Conservation (phyloP, 1,284 basidiomycete genomes). For the Trichosporon asahii region DNA sequence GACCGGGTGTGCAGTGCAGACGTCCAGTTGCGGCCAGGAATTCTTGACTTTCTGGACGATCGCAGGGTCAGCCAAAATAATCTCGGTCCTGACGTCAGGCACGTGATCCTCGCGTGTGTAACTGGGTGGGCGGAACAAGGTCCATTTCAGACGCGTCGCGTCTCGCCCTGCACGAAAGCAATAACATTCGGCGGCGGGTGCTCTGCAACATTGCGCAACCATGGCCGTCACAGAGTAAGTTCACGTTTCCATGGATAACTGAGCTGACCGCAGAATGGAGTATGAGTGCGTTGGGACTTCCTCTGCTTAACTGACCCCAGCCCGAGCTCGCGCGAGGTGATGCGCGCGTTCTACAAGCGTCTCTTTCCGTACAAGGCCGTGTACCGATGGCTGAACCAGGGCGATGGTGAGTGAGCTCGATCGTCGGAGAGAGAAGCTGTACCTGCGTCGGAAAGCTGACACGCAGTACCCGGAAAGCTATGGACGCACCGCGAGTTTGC, state of each 20-base stretch:
- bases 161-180: neutral
- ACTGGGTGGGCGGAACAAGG: neutral
- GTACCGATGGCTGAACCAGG: constrained; percentile 93
- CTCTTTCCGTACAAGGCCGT: constrained; percentile 93
- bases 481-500: constrained; percentile 94
- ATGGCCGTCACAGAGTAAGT: constrained; percentile 14
- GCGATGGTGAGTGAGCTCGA: constrained; percentile 55
- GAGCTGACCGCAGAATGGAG: constrained; percentile 20
- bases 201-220: neutral
- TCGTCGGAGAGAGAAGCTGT: no score
- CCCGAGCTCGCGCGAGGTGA: constrained; percentile 61
- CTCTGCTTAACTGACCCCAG: constrained; percentile 25
- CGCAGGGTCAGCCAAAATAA: constrained; percentile 11
- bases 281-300: constrained; percentile 20
- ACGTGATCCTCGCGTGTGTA: neutral
- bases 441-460: neutral
- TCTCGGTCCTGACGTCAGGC: neutral
- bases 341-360: constrained; percentile 86
- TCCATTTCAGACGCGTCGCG: constrained; percentile 9
- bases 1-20: neutral
- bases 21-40: neutral
- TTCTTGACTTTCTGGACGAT: constrained; percentile 3
- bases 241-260: no score
- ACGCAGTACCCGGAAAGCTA: constrained; percentile 58
- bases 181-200: neutral